phyloP scores from a whole-genome alignment of 169 alveolate species.

The Plasmodium fragile region DNA sequence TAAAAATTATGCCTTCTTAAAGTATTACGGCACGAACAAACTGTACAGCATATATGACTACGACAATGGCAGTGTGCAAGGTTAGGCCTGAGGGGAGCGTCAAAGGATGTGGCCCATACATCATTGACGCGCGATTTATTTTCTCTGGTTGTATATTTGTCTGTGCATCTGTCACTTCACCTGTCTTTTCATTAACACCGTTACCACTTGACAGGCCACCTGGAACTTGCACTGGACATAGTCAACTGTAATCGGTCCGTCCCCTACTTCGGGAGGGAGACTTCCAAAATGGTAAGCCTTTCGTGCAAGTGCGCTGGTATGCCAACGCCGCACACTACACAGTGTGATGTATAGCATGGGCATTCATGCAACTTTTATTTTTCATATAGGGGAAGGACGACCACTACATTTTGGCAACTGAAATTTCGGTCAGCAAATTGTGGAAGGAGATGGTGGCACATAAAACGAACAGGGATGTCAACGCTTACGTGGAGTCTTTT shows the following conservation, averaged over 20 bases:
- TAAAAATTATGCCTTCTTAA: constrained; percentile 57
- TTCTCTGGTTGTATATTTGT: not conserved
- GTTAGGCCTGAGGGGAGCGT: not conserved
- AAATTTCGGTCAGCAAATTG: constrained; percentile 38
- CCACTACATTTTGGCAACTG: constrained; percentile 38
- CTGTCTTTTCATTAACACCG: not conserved
- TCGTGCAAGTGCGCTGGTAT: not conserved
- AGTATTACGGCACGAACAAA: constrained; percentile 50
- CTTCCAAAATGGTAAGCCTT: constrained; percentile 7
- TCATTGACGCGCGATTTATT: not conserved
- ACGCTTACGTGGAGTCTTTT: constrained; percentile 39
- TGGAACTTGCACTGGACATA: constrained; percentile 46
- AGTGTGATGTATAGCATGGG: not conserved
- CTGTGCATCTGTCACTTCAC: not conserved
- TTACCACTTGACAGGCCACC: constrained; percentile 8
- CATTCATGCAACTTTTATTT: not conserved
- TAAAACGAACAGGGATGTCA: constrained; percentile 15
- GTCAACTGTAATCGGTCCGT: constrained; percentile 29
- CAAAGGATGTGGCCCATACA: not conserved
- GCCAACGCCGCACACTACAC: not conserved
- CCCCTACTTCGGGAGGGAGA: constrained; percentile 8
- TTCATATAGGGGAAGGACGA: constrained; percentile 16
- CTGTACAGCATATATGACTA: constrained; percentile 14
- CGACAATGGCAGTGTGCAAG: constrained; percentile 16
- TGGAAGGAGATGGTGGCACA: constrained; percentile 19